A percentile compares a stretch with the other conserved stretches of the same genome.
These are phyloP conservation scores for Anthracocystis setariae DNA, from an alignment of 1,284 basidiomycete species.

Conservation along the genomic window DNA sequence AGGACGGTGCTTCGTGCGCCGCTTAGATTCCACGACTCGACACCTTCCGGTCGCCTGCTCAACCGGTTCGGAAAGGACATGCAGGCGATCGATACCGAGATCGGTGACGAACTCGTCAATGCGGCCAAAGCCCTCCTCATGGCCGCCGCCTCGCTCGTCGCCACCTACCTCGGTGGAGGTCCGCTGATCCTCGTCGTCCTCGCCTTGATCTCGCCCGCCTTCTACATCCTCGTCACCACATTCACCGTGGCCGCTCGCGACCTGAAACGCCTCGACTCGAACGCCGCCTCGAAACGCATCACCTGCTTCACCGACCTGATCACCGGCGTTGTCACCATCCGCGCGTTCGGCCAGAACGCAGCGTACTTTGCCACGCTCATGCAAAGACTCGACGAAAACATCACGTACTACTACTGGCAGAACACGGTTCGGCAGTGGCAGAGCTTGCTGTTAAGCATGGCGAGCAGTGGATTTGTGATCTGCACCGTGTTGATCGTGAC, in stretches of 20 bases:
- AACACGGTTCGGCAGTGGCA: constrained; percentile 86
- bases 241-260: constrained; percentile 90
- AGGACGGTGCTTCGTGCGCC: constrained; percentile 76
- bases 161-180: constrained; percentile 76
- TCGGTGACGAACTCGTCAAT: constrained; percentile 67
- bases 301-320: constrained; percentile 86
- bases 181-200: constrained; percentile 75
- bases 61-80: constrained; percentile 79
- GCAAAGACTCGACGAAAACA: constrained; percentile 82
- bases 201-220: constrained; percentile 67
- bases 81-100: constrained; percentile 83
- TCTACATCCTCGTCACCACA: constrained; percentile 70
- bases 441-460: constrained; percentile 73
- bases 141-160: constrained; percentile 71
- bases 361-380: constrained; percentile 72
- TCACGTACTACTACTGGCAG: constrained; percentile 86
- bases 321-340: constrained; percentile 85
- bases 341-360: constrained; percentile 74
- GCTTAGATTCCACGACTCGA: constrained; percentile 82
- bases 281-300: constrained; percentile 77
- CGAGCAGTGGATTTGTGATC: constrained; percentile 58
- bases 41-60: constrained; percentile 84
- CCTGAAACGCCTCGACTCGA: constrained; percentile 80
- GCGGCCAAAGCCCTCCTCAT: constrained; percentile 49
- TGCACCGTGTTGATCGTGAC: constrained; percentile 54